These are phyloP conservation scores for Labyrinthula sp. DNA, from an alignment of 352 stramenopile genomes.

Conservation along the genomic window DNA sequence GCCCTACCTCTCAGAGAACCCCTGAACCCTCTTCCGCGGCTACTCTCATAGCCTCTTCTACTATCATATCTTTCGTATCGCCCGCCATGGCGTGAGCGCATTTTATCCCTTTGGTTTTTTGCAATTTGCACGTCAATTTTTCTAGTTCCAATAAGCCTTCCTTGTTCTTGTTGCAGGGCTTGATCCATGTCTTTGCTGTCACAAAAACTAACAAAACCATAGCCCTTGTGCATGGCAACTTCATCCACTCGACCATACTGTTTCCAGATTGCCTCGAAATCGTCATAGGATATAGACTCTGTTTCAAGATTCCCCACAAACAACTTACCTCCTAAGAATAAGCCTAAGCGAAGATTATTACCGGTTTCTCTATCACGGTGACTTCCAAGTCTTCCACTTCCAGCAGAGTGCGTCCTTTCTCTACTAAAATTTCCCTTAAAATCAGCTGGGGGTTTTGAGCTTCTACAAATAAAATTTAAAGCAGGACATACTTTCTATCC, in stretches of 20 bases:
- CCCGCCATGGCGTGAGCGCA: background rate
- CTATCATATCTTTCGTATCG: background rate
- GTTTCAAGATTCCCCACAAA: constrained; percentile 24
- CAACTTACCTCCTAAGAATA: too few relatives aligned
- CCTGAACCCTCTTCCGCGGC: background rate
- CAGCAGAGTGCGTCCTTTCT: too few relatives aligned
- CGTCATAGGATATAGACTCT: constrained; percentile 4
- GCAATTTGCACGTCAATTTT: constrained; percentile 12
- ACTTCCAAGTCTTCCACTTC: too few relatives aligned
- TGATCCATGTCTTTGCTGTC: constrained; percentile 9
- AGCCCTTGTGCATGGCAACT: constrained; percentile 9
- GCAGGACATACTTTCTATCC: too few relatives aligned
- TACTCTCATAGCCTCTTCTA: background rate
- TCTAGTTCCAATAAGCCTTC: constrained; percentile 7
- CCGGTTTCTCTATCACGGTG: too few relatives aligned
- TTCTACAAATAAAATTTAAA: too few relatives aligned
- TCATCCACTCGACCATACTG: constrained; percentile 21
- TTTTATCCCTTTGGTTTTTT: background rate
- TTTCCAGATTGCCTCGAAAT: constrained; percentile 8
- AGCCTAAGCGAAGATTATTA: too few relatives aligned
- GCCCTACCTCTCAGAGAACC: background rate
- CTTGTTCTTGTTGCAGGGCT: constrained; percentile 9
- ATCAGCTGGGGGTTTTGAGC: too few relatives aligned
- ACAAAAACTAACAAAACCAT: constrained; percentile 25
- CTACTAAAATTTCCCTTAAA: too few relatives aligned